These are phyloP conservation scores for Fusarium sulawesiense DNA, from an alignment of 2,329 filamentous ascomycete species.

Conservation along the genomic window DNA sequence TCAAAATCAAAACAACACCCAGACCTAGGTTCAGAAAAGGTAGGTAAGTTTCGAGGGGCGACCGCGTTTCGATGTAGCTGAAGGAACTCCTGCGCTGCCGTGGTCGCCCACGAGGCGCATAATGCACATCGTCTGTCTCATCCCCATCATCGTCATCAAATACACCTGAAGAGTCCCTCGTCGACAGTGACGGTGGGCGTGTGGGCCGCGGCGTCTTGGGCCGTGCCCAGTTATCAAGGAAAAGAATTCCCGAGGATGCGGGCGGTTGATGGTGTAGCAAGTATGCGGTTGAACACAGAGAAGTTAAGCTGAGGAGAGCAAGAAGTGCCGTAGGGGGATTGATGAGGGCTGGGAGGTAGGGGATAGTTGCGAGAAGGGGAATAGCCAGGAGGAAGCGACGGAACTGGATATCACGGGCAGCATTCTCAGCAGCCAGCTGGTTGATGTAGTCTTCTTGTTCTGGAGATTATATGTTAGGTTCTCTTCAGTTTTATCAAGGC, in stretches of 20 bases:
- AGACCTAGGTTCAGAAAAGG: constrained; percentile 70
- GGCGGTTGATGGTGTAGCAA: constrained; percentile 68
- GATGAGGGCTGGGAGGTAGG: constrained; percentile 60
- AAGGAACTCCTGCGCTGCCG: constrained; percentile 40
- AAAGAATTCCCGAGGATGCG: constrained; percentile 62
- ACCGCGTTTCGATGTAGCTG: constrained; percentile 39
- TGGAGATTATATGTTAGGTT: constrained; percentile 41
- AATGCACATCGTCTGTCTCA: constrained; percentile 26
- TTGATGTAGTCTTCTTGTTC: constrained; percentile 75
- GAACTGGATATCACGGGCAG: constrained; percentile 68
- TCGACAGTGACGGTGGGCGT: constrained; percentile 38
- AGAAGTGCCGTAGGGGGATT: constrained; percentile 55
- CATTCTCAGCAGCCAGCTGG: constrained; percentile 66
- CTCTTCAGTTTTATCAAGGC: background rate
- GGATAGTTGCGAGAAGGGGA: constrained; percentile 65
- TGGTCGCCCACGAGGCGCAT: constrained; percentile 25
- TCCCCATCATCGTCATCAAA: constrained; percentile 37
- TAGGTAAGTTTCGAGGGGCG: constrained; percentile 68
- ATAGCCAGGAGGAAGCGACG: constrained; percentile 68
- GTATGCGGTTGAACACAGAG: constrained; percentile 71
- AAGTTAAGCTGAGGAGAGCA: constrained; percentile 70
- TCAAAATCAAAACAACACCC: constrained; percentile 62
- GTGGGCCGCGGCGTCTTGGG: constrained; percentile 43
- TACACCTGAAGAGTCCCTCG: constrained; percentile 24
- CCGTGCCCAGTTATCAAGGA: constrained; percentile 60